Evolutionary conservation across 2,329 filamentous ascomycete species (phyloP).

Genomic region (Fusarium foetens): DNA sequence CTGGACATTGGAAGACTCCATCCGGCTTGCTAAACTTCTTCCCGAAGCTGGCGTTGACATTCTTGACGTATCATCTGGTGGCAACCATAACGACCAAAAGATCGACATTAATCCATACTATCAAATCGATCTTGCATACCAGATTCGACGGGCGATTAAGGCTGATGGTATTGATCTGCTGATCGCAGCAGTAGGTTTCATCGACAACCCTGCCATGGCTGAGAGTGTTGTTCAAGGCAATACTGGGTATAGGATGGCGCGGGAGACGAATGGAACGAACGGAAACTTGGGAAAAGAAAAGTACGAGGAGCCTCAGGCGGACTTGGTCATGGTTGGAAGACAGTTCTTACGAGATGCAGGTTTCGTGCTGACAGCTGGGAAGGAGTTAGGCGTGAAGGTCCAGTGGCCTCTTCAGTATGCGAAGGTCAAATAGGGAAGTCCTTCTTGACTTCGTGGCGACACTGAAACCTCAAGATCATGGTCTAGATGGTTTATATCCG

Average conservation of each 20-base stretch:
- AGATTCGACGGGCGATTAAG: conserved; percentile 73
- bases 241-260: fast-evolving
- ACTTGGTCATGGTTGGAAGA: conserved; percentile 76
- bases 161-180: conserved; percentile 61
- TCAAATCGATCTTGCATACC: conserved; percentile 77
- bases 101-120: conserved; percentile 72
- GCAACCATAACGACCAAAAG: conserved; percentile 70
- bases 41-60: conserved; percentile 80
- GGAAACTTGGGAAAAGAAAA: conserved; percentile 54
- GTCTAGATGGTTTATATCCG: too few species aligned
- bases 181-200: conserved; percentile 79
- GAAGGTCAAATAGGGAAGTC: fast-evolving
- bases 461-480: too few species aligned
- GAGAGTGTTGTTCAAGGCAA: conserved; percentile 29
- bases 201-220: conserved; percentile 75
- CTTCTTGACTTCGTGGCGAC: too few species aligned
- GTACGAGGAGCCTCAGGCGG: conserved; percentile 59
- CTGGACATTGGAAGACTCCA: conserved; percentile 73
- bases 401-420: conserved; percentile 75
- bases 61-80: conserved; percentile 82
- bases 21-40: conserved; percentile 59
- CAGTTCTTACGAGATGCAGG: conserved; percentile 85
- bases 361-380: conserved; percentile 77
- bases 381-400: conserved; percentile 75
- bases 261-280: fast-evolving